These are phyloP conservation scores for Claviceps sorghi DNA, from an alignment of 2,329 filamentous ascomycete species.

Conservation along the genomic window DNA sequence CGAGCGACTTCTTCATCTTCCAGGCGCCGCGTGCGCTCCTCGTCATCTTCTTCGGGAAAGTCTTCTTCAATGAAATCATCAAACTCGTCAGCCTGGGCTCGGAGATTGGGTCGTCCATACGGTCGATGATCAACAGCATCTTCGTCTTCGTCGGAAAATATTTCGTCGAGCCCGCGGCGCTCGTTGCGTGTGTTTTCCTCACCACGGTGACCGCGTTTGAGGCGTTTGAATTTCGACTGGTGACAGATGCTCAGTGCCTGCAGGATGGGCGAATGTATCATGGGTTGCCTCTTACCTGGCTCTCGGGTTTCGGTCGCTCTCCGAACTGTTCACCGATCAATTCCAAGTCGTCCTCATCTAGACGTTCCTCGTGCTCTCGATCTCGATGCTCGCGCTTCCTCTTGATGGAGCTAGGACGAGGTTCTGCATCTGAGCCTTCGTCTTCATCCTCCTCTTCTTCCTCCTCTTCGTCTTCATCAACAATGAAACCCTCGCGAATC, in stretches of 20 bases:
- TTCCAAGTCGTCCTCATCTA: conserved; percentile 93
- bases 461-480: conserved; percentile 52
- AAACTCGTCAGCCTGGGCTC: conserved; percentile 61
- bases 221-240: conserved; percentile 84
- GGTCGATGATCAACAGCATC: conserved; percentile 42
- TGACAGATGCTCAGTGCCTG: not conserved
- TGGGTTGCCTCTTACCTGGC: conserved; percentile 43
- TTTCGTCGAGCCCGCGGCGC: conserved; percentile 68
- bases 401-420: conserved; percentile 42
- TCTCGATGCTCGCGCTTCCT: conserved; percentile 65
- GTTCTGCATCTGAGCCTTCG: conserved; percentile 39
- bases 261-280: not conserved
- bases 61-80: conserved; percentile 97
- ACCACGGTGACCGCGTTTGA: conserved; percentile 79
- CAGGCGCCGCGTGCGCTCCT: conserved; percentile 56
- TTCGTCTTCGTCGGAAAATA: conserved; percentile 92
- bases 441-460: conserved; percentile 59
- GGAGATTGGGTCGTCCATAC: conserved; percentile 37
- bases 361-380: conserved; percentile 69
- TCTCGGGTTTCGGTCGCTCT: conserved; percentile 43
- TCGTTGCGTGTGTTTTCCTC: conserved; percentile 51
- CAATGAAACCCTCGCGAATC: conserved; percentile 91
- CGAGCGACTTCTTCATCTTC: conserved; percentile 84
- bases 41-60: conserved; percentile 76
- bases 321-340: conserved; percentile 75